Conservation (phyloP, 1,284 basidiomycete genomes). For the Tilletia setariae region DNA sequence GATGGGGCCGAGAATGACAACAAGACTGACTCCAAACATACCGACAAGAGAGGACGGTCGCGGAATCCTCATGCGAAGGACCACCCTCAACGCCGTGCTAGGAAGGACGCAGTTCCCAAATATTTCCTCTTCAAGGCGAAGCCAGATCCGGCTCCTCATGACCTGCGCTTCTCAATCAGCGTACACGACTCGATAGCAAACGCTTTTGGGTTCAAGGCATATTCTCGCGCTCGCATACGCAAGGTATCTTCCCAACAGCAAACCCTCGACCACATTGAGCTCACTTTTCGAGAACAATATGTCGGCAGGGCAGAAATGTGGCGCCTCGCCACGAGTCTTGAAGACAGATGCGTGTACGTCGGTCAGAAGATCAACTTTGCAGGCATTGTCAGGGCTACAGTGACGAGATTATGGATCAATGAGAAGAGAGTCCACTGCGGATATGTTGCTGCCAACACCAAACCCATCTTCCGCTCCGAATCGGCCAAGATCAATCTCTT, state of each 20-base stretch:
- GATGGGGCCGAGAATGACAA: too few species aligned
- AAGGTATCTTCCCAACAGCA: conserved; percentile 32
- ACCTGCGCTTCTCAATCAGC: not conserved
- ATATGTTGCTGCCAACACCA: conserved; percentile 76
- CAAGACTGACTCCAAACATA: not conserved
- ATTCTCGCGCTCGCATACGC: not conserved
- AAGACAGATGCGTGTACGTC: conserved; percentile 52
- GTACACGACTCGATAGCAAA: conserved; percentile 6
- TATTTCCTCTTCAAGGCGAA: conserved; percentile 12
- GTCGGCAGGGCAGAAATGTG: conserved; percentile 54
- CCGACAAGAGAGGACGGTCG: not conserved
- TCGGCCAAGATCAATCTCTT: conserved; percentile 80
- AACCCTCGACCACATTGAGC: conserved; percentile 51
- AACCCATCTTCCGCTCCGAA: conserved; percentile 77
- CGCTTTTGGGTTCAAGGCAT: conserved; percentile 11
- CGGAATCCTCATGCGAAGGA: too few species aligned
- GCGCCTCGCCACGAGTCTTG: conserved; percentile 43
- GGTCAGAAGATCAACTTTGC: conserved; percentile 49
- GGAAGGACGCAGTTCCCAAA: not conserved
- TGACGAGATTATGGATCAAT: conserved; percentile 50
- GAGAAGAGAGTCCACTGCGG: conserved; percentile 67
- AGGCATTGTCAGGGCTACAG: conserved; percentile 47
- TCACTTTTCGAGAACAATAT: conserved; percentile 53
- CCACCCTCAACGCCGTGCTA: not conserved
- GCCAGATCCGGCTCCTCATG: not conserved